phyloP scores from a whole-genome alignment of 495 filamentous ascomycete species.

The Gamarada debralockiae region DNA sequence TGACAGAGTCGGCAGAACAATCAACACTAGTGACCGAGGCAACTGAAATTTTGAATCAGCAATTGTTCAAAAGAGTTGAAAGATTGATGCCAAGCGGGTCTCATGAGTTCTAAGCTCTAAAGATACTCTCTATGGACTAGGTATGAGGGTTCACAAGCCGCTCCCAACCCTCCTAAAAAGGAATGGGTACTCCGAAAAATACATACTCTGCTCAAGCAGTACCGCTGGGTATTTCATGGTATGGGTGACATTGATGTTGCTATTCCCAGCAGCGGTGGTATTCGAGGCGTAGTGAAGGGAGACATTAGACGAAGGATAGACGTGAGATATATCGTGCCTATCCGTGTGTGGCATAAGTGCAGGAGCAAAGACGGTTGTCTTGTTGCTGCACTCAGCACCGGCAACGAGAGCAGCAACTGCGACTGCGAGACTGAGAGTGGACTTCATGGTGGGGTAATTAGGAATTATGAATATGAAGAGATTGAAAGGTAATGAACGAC shows the following conservation, averaged over 20 bases:
- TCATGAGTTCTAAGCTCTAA: too few relatives aligned
- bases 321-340: constrained; percentile 17
- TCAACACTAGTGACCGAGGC: constrained; percentile 22
- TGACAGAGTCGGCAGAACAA: constrained; percentile 22
- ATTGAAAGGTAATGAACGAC: not conserved
- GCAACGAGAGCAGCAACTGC: constrained; percentile 3
- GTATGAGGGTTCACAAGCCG: too few relatives aligned
- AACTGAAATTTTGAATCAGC: constrained; percentile 7
- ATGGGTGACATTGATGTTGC: constrained; percentile 24
- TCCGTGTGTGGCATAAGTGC: constrained; percentile 21
- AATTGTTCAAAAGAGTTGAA: not conserved
- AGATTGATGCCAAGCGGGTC: too few relatives aligned
- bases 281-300: constrained; percentile 26
- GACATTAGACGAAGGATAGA: constrained; percentile 22
- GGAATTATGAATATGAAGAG: not conserved
- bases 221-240: constrained; percentile 24
- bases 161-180: too few relatives aligned
- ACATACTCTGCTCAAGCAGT: constrained; percentile 23
- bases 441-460: constrained; percentile 14
- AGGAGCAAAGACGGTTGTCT: constrained; percentile 22
- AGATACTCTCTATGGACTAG: too few relatives aligned
- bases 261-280: constrained; percentile 6
- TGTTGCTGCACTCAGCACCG: constrained; percentile 7
- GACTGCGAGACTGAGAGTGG: not conserved
- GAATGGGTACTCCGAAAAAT: too few relatives aligned